These are phyloP conservation scores for Corinectria fuckeliana DNA, from an alignment of 2,329 filamentous ascomycete species.

Conservation along the genomic window DNA sequence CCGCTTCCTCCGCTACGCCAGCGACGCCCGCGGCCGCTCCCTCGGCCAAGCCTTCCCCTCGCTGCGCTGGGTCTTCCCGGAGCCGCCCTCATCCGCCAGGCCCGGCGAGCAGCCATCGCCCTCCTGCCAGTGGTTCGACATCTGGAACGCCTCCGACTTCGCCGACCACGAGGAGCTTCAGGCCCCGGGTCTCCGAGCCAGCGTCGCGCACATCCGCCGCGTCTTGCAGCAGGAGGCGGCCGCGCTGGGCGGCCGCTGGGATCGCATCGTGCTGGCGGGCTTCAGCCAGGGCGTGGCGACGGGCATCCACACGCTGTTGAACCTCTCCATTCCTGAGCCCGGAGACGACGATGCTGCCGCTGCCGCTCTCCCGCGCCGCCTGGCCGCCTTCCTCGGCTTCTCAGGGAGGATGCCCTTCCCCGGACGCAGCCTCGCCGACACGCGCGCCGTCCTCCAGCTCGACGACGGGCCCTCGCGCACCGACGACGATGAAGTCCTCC, in stretches of 20 bases:
- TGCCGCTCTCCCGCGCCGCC: neutral
- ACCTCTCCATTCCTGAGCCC: constrained; percentile 35
- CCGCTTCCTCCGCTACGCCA: constrained; percentile 36
- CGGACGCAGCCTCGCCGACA: constrained; percentile 38
- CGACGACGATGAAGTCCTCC: constrained; percentile 40
- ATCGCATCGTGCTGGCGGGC: constrained; percentile 51
- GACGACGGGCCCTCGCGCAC: constrained; percentile 30
- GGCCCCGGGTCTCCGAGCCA: constrained; percentile 47
- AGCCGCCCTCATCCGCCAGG: constrained; percentile 42
- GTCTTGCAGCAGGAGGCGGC: constrained; percentile 46
- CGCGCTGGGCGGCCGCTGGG: constrained; percentile 43
- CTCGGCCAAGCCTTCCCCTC: constrained; percentile 50
- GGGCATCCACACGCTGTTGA: constrained; percentile 45
- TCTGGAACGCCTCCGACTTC: constrained; percentile 51
- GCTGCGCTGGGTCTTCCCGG: constrained; percentile 58
- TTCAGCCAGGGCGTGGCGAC: constrained; percentile 55
- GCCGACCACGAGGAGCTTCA: constrained; percentile 52
- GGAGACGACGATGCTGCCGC: too few species aligned
- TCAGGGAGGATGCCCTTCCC: constrained; percentile 46
- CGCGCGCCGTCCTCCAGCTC: constrained; percentile 42
- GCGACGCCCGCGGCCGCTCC: constrained; percentile 38
- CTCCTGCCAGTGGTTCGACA: constrained; percentile 58
- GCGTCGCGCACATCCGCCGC: constrained; percentile 40
- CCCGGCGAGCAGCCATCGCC: constrained; percentile 33
- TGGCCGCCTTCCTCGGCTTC: constrained; percentile 47